phyloP scores from a whole-genome alignment of 139 green algal genomes.

The Pleodorina starrii region DNA sequence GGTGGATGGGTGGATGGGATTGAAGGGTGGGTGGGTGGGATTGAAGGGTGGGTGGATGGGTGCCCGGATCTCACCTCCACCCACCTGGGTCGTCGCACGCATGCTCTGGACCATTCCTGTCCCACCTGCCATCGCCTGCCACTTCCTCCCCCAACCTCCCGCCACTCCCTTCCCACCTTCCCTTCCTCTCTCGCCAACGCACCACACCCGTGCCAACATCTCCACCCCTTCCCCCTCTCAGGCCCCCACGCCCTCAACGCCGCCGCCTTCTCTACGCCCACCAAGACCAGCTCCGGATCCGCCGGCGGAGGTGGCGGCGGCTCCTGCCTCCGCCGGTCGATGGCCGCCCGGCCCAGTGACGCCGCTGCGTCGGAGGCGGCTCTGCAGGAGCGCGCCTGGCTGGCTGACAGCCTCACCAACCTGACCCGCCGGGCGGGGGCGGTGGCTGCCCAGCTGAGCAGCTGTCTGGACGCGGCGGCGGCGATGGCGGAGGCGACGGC shows the following conservation, averaged over 20 bases:
- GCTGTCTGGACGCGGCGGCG: slow-evolving; percentile 8
- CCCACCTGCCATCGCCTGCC: background rate
- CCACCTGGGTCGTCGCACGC: background rate
- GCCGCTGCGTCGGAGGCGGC: slow-evolving; percentile 3
- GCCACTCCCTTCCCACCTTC: background rate
- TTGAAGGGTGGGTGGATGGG: background rate
- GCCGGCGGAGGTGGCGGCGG: background rate
- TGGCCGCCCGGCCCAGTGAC: background rate
- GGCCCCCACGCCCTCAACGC: background rate
- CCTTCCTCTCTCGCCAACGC: background rate
- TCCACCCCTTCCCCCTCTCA: no score
- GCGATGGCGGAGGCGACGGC: background rate
- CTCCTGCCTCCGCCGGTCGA: background rate
- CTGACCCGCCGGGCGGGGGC: background rate
- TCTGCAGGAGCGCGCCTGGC: background rate
- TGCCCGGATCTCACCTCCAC: no score
- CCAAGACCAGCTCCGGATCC: background rate
- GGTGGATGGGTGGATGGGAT: background rate
- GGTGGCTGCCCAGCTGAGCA: background rate
- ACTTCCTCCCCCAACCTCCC: background rate
- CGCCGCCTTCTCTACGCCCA: background rate
- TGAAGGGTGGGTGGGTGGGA: background rate
- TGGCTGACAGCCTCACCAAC: background rate
- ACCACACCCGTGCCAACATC: background rate
- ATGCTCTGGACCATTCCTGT: background rate